These are phyloP conservation scores for Rheum nobile DNA, from an alignment of 148 eudicot genomes.

Conservation along the genomic window DNA sequence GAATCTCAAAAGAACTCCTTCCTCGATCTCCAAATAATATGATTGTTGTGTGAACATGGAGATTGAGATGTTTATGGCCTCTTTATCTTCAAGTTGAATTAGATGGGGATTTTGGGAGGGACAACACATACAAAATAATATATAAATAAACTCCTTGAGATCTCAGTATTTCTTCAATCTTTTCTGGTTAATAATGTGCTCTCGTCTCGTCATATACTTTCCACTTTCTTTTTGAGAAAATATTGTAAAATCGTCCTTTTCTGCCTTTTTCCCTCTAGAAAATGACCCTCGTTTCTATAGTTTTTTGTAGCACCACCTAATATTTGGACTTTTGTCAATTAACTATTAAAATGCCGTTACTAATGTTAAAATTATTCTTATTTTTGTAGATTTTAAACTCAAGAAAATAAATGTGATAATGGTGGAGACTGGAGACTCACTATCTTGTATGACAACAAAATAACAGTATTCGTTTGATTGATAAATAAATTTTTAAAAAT, in stretches of 20 bases:
- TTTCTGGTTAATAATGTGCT: neutral
- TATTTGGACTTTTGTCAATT: neutral
- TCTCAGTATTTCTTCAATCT: neutral
- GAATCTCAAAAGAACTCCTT: conserved; percentile 1
- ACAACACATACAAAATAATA: neutral
- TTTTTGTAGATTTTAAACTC: neutral
- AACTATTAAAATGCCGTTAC: neutral
- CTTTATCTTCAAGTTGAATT: conserved; percentile 5
- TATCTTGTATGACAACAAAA: too few species aligned
- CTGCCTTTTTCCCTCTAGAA: neutral
- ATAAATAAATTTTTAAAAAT: too few species aligned
- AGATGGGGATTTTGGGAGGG: conserved; percentile 6
- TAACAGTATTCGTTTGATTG: too few species aligned
- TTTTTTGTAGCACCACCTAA: neutral
- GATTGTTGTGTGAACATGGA: conserved; percentile 3
- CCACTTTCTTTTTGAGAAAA: too few species aligned
- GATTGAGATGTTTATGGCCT: neutral
- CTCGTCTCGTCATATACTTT: neutral
- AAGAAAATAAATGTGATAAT: neutral
- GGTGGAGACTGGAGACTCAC: too few species aligned
- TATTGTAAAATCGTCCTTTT: neutral
- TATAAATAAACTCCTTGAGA: neutral
- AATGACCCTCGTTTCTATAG: neutral
- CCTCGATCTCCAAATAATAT: neutral
- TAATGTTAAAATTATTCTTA: neutral